Evolutionary conservation across 179 eudicot species (phyloP).

Genomic region (Silene coronaria): DNA sequence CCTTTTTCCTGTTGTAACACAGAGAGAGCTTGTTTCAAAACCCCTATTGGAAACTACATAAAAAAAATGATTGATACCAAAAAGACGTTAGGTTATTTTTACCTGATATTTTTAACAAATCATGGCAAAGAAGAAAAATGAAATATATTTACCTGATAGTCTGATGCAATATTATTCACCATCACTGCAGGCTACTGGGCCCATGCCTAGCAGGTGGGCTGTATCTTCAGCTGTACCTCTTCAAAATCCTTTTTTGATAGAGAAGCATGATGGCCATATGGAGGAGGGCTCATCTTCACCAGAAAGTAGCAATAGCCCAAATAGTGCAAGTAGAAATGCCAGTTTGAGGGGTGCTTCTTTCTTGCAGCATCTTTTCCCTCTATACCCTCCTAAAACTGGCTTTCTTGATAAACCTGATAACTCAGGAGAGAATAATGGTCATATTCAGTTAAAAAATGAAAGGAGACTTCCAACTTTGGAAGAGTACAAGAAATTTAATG

Average conservation of each 20-base stretch:
- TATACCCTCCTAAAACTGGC: slow-evolving; percentile 40
- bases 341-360: slow-evolving; percentile 58
- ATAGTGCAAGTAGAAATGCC: slow-evolving; percentile 39
- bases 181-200: slow-evolving; percentile 23
- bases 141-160: background rate
- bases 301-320: slow-evolving; percentile 36
- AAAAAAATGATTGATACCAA: no score
- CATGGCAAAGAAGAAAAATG: no score
- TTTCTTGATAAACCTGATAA: slow-evolving; percentile 25
- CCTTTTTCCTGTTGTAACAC: no score
- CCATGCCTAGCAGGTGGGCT: slow-evolving; percentile 14
- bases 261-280: slow-evolving; percentile 17
- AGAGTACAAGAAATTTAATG: slow-evolving; percentile 24
- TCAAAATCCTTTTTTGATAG: slow-evolving; percentile 21
- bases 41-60: no score
- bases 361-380: slow-evolving; percentile 70
- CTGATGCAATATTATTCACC: background rate
- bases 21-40: no score
- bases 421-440: slow-evolving; percentile 18
- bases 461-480: slow-evolving; percentile 15
- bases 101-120: no score
- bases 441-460: slow-evolving; percentile 9
- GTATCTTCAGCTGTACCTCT: slow-evolving; percentile 30
- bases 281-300: slow-evolving; percentile 46
- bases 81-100: no score